Evolutionary conservation across 2,329 filamentous ascomycete species (phyloP).

Genomic region (Zasmidium cellare): DNA sequence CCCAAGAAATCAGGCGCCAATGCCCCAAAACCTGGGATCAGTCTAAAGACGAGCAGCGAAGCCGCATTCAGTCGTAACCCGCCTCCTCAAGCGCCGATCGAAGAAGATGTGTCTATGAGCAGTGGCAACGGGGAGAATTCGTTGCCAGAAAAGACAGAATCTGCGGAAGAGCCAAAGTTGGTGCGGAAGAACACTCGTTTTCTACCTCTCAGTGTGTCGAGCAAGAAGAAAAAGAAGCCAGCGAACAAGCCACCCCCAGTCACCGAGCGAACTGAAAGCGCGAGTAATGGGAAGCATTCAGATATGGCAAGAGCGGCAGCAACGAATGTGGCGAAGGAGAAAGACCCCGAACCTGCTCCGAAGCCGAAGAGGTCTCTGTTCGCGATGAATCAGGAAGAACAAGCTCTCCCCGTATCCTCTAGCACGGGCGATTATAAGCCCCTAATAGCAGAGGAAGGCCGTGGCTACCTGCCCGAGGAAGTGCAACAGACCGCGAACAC

Average conservation of each 20-base stretch:
- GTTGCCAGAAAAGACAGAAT: slow-evolving; percentile 29
- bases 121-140: slow-evolving; percentile 29
- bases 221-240: slow-evolving; percentile 70
- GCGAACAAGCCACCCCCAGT: slow-evolving; percentile 11
- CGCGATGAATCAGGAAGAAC: slow-evolving; percentile 53
- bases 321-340: slow-evolving; percentile 1
- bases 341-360: slow-evolving; percentile 28
- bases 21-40: slow-evolving; percentile 59
- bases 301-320: slow-evolving; percentile 1
- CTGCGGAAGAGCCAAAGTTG: slow-evolving; percentile 63
- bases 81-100: slow-evolving; percentile 42
- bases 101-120: slow-evolving; percentile 24
- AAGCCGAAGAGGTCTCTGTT: slow-evolving; percentile 71
- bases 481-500: slow-evolving; percentile 6
- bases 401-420: slow-evolving; percentile 2
- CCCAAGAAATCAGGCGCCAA: slow-evolving; percentile 62
- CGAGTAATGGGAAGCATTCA: slow-evolving; percentile 5
- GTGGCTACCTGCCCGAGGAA: slow-evolving; percentile 7
- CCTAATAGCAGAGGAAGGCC: slow-evolving; percentile 27
- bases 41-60: slow-evolving; percentile 78
- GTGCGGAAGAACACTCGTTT: slow-evolving; percentile 84
- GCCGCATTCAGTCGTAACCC: slow-evolving; percentile 74
- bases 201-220: slow-evolving; percentile 79
- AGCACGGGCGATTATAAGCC: slow-evolving; percentile 37
- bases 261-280: slow-evolving; percentile 3